Evolutionary conservation across 129 eudicot species (phyloP), one percentile per base, ranked within the genome.

Genomic region (Saposhnikovia divaricata): DNA sequence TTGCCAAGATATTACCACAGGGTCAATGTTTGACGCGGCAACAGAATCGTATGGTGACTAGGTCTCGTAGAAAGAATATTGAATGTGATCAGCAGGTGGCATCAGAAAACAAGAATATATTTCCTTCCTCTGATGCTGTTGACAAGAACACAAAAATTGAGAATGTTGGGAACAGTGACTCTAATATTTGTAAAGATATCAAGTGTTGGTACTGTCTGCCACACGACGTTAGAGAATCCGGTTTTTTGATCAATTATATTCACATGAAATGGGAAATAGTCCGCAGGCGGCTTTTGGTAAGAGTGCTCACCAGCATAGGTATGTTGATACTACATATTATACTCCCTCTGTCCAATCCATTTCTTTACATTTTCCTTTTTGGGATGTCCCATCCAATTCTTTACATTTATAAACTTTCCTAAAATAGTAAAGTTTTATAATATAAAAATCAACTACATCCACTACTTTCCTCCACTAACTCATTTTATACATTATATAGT

Each of bases 171-270:
- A 77, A 86, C 51, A 89, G 79, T 75, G 66, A 82, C 71, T 65
- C 82, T 9, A 70, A 81, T 71, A 86, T 84, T 76, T 88, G 81
- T 74, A 82, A 79, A 85, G 87, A 85, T 73, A 40, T 82, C 51
- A 82, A 77, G 48, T 93, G 98, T 80, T 87, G 89, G 98, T 89
- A 93, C 80, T 91, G 96, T 82, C 85, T 91, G 79, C 88, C 85
- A 69, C 74, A 21, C 76, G 90, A 88, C 80, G 80, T 87, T 69
- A 79, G 81, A 74, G 75, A 74, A 73, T 84, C 89, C 27, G 79
- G 86, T 47, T 83, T 80, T 38, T 38, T 95, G 48, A 82, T 13
- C 42, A 78, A 78, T 75, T 82, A 84, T 78, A 66, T 95, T 70
- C 85, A 77, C 75, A 80, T 89, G 90, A 90, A 87, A 78, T 95